Evolutionary conservation across 2,329 filamentous ascomycete species (phyloP).

Genomic region (Nemania serpens): DNA sequence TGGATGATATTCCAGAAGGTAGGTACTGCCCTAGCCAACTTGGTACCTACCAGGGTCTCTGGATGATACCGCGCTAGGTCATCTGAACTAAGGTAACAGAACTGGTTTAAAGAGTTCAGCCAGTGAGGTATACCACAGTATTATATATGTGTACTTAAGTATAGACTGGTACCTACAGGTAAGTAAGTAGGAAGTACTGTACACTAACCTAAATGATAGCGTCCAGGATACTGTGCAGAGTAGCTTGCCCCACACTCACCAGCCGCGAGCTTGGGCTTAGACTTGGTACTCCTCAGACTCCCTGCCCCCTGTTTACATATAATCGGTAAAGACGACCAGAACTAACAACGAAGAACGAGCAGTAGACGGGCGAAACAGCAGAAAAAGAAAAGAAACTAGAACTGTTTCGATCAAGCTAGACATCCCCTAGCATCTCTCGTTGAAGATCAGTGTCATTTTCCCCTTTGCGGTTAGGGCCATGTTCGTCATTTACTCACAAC

Average conservation of each 20-base stretch:
- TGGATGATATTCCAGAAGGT: neutral
- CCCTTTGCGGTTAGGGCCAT: slow-evolving; percentile 10
- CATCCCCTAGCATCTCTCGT: neutral
- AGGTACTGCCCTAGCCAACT: slow-evolving; percentile 1
- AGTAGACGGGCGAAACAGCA: neutral
- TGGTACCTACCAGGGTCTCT: slow-evolving; percentile 6
- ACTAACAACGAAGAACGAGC: neutral
- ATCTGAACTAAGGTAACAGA: slow-evolving; percentile 19
- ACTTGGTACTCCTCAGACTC: neutral
- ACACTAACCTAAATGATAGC: neutral
- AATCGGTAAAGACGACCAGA: neutral
- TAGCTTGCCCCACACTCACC: slow-evolving; percentile 17
- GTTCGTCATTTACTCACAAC: slow-evolving; percentile 8
- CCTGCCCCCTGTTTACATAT: slow-evolving; percentile 14
- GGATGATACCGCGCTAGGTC: slow-evolving; percentile 18
- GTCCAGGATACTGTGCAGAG: slow-evolving; percentile 4
- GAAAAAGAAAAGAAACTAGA: neutral
- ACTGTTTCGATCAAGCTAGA: slow-evolving; percentile 1
- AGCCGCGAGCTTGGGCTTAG: slow-evolving; percentile 19
- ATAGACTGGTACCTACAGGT: neutral
- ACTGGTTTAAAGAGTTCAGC: slow-evolving; percentile 14
- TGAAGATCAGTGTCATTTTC: slow-evolving; percentile 1
- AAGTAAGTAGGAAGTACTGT: neutral
- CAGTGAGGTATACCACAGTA: slow-evolving; percentile 16
- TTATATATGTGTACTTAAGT: neutral